Evolutionary conservation across 257 asterid genomes (phyloP).

Genomic region (Ocimum tenuiflorum): DNA sequence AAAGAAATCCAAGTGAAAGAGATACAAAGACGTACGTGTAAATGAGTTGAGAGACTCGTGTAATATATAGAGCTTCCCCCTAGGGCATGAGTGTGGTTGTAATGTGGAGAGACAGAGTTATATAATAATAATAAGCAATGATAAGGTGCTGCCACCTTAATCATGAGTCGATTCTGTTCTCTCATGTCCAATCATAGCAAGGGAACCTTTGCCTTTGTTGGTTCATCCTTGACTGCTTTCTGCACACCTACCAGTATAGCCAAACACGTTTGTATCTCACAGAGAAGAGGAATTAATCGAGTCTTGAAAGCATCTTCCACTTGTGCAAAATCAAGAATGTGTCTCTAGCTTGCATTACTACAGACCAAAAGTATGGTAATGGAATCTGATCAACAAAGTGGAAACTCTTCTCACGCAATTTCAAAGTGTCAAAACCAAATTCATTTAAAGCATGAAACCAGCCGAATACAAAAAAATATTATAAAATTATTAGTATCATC

Average conservation of each 20-base stretch:
- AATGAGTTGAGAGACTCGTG: neutral
- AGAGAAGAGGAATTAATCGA: too few relatives aligned
- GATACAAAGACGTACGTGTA: neutral
- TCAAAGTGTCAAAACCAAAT: too few relatives aligned
- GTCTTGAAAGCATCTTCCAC: too few relatives aligned
- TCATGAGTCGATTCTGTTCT: slow-evolving; percentile 34
- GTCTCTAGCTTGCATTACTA: too few relatives aligned
- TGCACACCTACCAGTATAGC: neutral
- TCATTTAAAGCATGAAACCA: too few relatives aligned
- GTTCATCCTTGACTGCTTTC: slow-evolving; percentile 43
- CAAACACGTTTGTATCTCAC: too few relatives aligned
- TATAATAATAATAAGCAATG: slow-evolving; percentile 19
- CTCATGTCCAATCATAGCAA: slow-evolving; percentile 31
- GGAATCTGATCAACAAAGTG: too few relatives aligned
- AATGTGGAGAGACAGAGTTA: slow-evolving; percentile 3
- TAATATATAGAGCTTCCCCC: slow-evolving; percentile 33
- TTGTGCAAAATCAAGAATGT: too few relatives aligned
- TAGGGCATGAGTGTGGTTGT: neutral
- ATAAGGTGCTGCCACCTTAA: slow-evolving; percentile 34
- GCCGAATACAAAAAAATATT: too few relatives aligned
- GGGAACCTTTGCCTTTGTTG: slow-evolving; percentile 32
- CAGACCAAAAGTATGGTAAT: too few relatives aligned
- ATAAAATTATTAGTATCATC: too few relatives aligned
- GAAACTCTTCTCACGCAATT: too few relatives aligned
- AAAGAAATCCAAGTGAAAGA: neutral